Conservation (phyloP, 2,329 filamentous ascomycete species). For the Pseudofabraea citricarpa region DNA sequence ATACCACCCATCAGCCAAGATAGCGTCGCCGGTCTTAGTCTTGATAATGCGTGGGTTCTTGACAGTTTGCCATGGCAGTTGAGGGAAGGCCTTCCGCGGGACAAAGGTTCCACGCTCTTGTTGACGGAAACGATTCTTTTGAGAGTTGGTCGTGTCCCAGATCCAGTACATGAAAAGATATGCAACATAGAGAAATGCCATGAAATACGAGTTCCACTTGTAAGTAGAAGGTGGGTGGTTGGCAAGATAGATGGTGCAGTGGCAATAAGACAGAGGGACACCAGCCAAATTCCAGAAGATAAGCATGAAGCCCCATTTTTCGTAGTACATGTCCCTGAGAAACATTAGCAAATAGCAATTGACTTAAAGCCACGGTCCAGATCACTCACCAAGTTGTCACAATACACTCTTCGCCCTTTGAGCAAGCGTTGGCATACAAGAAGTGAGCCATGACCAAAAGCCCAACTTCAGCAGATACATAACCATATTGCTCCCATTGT, state of each 20-base stretch:
- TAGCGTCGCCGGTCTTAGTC: conserved; percentile 67
- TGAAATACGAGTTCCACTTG: conserved; percentile 65
- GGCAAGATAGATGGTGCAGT: conserved; percentile 86
- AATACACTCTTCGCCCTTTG: conserved; percentile 89
- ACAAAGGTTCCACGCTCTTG: conserved; percentile 68
- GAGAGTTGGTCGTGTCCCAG: conserved; percentile 88
- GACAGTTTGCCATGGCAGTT: conserved; percentile 82
- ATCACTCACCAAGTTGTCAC: conserved; percentile 66
- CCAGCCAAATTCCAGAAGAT: conserved; percentile 97
- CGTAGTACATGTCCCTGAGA: conserved; percentile 86
- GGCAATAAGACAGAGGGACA: conserved; percentile 87
- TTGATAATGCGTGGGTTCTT: conserved; percentile 76
- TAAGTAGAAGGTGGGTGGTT: conserved; percentile 74
- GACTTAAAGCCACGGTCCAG: background rate
- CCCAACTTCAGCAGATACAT: conserved; percentile 76
- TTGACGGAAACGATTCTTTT: conserved; percentile 89
- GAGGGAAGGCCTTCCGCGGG: conserved; percentile 77
- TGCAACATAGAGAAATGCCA: conserved; percentile 59
- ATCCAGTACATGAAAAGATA: conserved; percentile 86
- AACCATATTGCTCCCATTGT: conserved; percentile 81
- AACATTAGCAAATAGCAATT: conserved; percentile 4
- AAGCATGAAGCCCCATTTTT: conserved; percentile 97
- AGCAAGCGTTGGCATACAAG: conserved; percentile 87
- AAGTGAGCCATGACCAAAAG: conserved; percentile 88
- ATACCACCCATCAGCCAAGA: conserved; percentile 85